Conservation (phyloP, 2,329 filamentous ascomycete species). For the Aureobasidium namibiae region DNA sequence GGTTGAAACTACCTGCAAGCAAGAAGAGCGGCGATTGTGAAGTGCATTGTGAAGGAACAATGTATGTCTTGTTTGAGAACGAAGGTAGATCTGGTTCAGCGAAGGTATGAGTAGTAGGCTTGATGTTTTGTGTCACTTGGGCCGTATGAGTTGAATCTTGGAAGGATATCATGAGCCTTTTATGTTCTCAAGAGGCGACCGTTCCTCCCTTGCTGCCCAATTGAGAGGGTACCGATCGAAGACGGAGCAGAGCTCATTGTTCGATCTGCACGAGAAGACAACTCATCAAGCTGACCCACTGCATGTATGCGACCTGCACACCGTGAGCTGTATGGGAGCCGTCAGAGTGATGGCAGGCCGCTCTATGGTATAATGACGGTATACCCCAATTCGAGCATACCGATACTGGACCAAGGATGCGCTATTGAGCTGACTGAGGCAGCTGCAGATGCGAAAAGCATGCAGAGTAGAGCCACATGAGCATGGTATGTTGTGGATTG, state of each 20-base stretch:
- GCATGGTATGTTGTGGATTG: neutral
- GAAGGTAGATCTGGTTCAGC: neutral
- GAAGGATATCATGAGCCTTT: neutral
- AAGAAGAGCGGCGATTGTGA: conserved; percentile 2
- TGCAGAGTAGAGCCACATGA: neutral
- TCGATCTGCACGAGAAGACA: neutral
- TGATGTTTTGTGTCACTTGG: neutral
- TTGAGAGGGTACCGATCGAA: neutral
- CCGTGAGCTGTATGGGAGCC: neutral
- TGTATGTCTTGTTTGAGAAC: neutral
- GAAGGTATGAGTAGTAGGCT: neutral
- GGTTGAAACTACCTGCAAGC: neutral
- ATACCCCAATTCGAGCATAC: neutral
- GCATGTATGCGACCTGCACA: neutral
- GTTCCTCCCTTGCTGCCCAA: neutral
- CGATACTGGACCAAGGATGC: neutral
- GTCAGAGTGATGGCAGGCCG: neutral
- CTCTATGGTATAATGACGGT: too few species aligned
- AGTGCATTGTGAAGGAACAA: neutral
- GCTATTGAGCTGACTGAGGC: conserved; percentile 6
- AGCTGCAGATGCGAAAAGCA: neutral
- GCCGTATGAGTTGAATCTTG: neutral
- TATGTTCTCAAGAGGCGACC: neutral
- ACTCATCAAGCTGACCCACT: neutral
- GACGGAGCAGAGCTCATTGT: neutral